These are phyloP conservation scores for Intubia oerlemansii DNA, from an alignment of 2,329 filamentous ascomycete genomes.

Conservation along the genomic window DNA sequence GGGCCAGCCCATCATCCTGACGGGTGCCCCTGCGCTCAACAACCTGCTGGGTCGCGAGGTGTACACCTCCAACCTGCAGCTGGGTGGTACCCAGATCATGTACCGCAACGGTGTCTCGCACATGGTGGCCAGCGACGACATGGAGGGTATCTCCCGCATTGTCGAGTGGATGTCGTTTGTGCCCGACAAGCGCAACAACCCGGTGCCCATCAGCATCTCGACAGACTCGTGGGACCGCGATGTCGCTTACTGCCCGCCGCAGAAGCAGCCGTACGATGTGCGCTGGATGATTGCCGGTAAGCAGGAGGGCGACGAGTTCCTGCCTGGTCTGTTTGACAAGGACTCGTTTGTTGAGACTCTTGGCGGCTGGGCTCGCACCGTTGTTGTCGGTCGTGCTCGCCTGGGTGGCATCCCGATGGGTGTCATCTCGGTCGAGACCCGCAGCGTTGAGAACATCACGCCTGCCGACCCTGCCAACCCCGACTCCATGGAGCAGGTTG, in stretches of 20 bases:
- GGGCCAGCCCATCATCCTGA: slow-evolving; percentile 95
- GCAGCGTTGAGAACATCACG: slow-evolving; percentile 88
- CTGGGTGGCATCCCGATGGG: slow-evolving; percentile 94
- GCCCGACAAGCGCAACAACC: slow-evolving; percentile 82
- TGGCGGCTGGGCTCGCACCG: slow-evolving; percentile 89
- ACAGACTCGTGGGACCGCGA: slow-evolving; percentile 86
- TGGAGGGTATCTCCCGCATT: slow-evolving; percentile 93
- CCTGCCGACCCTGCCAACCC: slow-evolving; percentile 95
- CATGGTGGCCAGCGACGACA: slow-evolving; percentile 95
- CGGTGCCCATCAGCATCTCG: slow-evolving; percentile 77
- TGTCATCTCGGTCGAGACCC: slow-evolving; percentile 93
- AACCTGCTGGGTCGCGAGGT: slow-evolving; percentile 95
- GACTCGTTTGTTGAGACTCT: slow-evolving; percentile 94
- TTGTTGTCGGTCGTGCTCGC: slow-evolving; percentile 88
- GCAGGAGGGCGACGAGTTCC: slow-evolving; percentile 67
- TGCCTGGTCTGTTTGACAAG: slow-evolving; percentile 85
- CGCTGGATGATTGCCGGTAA: slow-evolving; percentile 83
- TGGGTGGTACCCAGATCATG: slow-evolving; percentile 99
- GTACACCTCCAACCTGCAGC: slow-evolving; percentile 96
- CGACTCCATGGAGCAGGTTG: slow-evolving; percentile 90
- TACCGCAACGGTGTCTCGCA: slow-evolving; percentile 99
- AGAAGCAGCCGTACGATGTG: slow-evolving; percentile 78
- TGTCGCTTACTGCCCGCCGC: slow-evolving; percentile 58
- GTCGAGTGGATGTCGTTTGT: slow-evolving; percentile 97
- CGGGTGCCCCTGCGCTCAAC: slow-evolving; percentile 92